These are phyloP conservation scores for Entophlyctis helioformis DNA, from an alignment of 192 early-diverging fungal genomes.

Conservation along the genomic window DNA sequence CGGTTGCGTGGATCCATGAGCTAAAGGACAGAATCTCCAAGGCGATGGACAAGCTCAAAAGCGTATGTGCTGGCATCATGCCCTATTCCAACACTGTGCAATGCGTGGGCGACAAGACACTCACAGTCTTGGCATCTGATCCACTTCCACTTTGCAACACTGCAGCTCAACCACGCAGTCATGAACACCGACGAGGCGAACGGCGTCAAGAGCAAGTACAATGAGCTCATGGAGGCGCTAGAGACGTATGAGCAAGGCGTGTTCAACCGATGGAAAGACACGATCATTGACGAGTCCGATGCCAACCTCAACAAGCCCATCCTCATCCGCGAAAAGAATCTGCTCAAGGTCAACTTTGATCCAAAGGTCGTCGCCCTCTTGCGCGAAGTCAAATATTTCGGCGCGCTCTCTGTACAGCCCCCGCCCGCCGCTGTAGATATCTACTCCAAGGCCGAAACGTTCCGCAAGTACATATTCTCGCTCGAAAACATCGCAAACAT, in stretches of 20 bases:
- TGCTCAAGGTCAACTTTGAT: conserved; percentile 53
- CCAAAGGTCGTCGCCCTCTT: conserved; percentile 56
- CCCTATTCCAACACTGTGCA: too few relatives aligned
- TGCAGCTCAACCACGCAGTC: conserved; percentile 40
- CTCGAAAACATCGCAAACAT: conserved; percentile 42
- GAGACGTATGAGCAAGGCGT: conserved; percentile 37
- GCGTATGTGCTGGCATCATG: conserved; percentile 22
- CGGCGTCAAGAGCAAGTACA: conserved; percentile 39
- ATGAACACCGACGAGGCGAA: conserved; percentile 44
- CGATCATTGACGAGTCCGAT: conserved; percentile 51
- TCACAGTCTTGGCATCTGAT: too few relatives aligned
- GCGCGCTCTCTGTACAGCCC: conserved; percentile 26
- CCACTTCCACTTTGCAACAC: too few relatives aligned
- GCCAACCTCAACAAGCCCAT: conserved; percentile 47
- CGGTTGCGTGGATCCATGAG: conserved; percentile 48
- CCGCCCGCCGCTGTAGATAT: conserved; percentile 37
- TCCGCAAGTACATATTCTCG: conserved; percentile 47
- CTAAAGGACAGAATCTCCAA: conserved; percentile 46
- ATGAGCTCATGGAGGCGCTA: conserved; percentile 28
- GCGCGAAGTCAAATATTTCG: conserved; percentile 54
- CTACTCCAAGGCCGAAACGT: conserved; percentile 44
- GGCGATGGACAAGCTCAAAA: conserved; percentile 50
- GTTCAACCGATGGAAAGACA: conserved; percentile 38
- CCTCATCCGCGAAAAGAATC: conserved; percentile 20
- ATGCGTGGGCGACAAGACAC: too few relatives aligned